Evolutionary conservation across 192 early-diverging fungal genomes (phyloP), one percentile per base, ranked within the genome.

Genomic region (Allomyces javanicus): DNA sequence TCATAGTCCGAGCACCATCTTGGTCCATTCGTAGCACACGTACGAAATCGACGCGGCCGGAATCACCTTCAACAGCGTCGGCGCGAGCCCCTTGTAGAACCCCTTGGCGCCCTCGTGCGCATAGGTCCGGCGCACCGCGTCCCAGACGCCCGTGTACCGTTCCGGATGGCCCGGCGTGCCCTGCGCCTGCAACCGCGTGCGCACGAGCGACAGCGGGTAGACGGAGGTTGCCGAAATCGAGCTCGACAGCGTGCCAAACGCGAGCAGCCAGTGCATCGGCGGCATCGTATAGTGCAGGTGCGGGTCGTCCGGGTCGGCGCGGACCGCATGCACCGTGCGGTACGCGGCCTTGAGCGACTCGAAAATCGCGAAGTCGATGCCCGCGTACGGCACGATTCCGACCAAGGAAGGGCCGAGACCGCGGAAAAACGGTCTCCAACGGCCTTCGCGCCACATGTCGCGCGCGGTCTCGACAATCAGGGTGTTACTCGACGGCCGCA

Each of bases 161-260:
- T 81, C 73, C 44, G 88, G 87, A 69, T 90, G 87, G 23, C 79
- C 80, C 11, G 85, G 79, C 5, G 87, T 89, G 19, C 87, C 87
- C 71, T 90, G 88, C 14, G 87, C 86, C 77, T 90, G 88, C 65
- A 90, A 69, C 73, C 87, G 87, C 67, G 88, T 89, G 27, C 87
- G 71, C 25, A 89, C 75, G 65, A 89, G 75, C 62, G 77, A 78
- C 26, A 90, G 70, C n/a, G 88, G 88, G 72, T 90, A 90, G 26
- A 87, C 84, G 64, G 83, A 74, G 3, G 80, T 76, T 9, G 86
- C 86, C 9, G 83, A 87, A 63, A 81, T 78, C 23, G 79, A 77
- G 25, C 83, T 85, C 65, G 82, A 84, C 11, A 87, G 70, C 69
- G 80, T 85, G 33, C 88, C 88, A 67, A 81, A 85, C 0, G 72